Base-by-base conservation (phyloP, 768 basidiomycete species). In the Lactarius sanguifluus region DNA sequence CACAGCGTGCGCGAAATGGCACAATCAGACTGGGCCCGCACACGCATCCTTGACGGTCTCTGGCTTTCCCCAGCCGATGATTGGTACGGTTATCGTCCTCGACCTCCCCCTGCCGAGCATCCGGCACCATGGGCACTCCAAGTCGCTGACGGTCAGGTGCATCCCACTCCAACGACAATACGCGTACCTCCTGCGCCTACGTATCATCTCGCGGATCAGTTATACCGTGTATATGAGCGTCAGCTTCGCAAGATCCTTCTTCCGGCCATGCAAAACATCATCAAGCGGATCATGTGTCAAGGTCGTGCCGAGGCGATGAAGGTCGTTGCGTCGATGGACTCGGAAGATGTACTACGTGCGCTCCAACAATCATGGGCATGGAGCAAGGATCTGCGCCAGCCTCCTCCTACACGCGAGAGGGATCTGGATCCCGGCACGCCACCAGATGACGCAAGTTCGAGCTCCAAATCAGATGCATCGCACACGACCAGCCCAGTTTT, bases 51-150 rank as follows among this genome's bases (percentile, higher is more conserved):
- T 23, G 90, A 92, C 63, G 91, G 91, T 3, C 82, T 85, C 70
- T 92, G 91, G 90, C 75, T 86, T 54, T 87, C 83, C 59, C 91
- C 90, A 12, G 88, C 86, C 0, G 91, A 92, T 73, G 80, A 85
- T 56, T 91, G 83, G 82, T 89, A 85, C 59, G 75, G 77, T 12
- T 57, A 65, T 59, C 77, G 64, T 54, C 80, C 79, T 2, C 65
- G 69, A 28, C 68, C 64, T 0, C 65, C 62, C 4, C 72, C 69
- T 3, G 75, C 78, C 18, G 67, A 69, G 30, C 81, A 82, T 64
- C 90, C 90, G 1, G 89, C 86, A 71, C 85, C 89, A 0, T 91
- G 89, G 89, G 80, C 83, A 1, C 74, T 79, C 38, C 73, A 78
- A 38, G 50, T 41, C 23, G 45, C 59, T 34, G 61, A 64, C 13